Evolutionary conservation across 345 rosid genomes (phyloP), one percentile per base, ranked within the genome.

Genomic region (Corymbia maculata): DNA sequence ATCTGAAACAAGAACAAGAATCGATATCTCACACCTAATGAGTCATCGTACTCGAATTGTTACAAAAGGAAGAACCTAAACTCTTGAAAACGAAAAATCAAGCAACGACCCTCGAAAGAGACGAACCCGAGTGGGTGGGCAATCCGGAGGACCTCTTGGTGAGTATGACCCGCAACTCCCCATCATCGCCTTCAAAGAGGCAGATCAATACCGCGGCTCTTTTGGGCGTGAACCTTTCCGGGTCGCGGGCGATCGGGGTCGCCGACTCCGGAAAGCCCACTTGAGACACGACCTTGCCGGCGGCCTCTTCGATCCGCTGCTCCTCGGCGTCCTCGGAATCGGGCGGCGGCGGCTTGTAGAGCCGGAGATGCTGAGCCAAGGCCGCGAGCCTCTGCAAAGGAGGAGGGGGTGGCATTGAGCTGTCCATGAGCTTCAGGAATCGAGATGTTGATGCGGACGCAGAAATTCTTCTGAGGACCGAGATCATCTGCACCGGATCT

Each of bases 171-270:
- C 99, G 96, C 88, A 95, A 90, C 68, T 95, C 99, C 45, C 99
- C 98, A 50, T 87, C 91, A 75, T 95, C 96, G 15, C 99, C 99
- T 93, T 96, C 95, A 64, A 96, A 98, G 85, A 96, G 92, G 90
- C 99, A 98, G 89, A 98, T 91, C 95, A 96, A 90, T 13, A 98
- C 99, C 86, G 99, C 99, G 16, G 97, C 99, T 93, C 94, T 94
- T 86, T 95, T 96, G 87, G 99, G 97, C 75, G 92, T 92, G 86
- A 95, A 97, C 57, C 92, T 91, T 89, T 89, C 95, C 5, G 93
- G 93, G 86, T 94, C 92, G 87, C 87, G 82, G 4, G 87, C 88
- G 85, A 92, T 64, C 64, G 94, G 93, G 88, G 96, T 86, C 42
- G 92, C 94, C 45, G 97, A 96, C 93, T 95, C 98, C 79, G 94